Percentiles rank a stretch among this genome's conserved stretches.
phyloP scores from a whole-genome alignment of 2,329 filamentous ascomycete species.

The Sporothrix mexicana region DNA sequence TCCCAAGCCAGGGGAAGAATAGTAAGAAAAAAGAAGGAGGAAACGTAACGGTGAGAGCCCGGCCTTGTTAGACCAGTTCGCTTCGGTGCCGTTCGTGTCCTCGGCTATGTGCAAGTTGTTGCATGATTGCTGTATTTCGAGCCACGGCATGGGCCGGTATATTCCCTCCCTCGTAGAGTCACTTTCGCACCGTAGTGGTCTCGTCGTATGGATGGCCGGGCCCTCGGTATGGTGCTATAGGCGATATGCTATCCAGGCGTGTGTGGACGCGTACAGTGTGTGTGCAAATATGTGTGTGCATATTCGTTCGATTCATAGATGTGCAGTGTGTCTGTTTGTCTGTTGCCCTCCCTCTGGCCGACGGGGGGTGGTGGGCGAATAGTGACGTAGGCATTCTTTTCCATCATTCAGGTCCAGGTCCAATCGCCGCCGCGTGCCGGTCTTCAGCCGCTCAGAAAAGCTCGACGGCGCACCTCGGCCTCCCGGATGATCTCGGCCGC shows the following conservation, averaged over 20 bases:
- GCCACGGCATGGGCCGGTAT: conserved; percentile 18
- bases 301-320: not conserved
- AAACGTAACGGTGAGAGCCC: not conserved
- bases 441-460: conserved; percentile 60
- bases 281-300: not conserved
- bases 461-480: conserved; percentile 73
- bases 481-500: conserved; percentile 83
- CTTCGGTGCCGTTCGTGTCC: not conserved
- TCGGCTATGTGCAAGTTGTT: not conserved
- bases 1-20: not conserved
- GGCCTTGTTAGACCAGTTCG: conserved; percentile 1
- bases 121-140: not conserved
- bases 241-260: not conserved
- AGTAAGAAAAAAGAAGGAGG: not conserved
- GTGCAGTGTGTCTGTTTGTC: not conserved
- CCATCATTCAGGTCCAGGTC: not conserved
- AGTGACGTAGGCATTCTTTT: not conserved
- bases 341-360: not conserved
- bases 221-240: conserved; percentile 19
- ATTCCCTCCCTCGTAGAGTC: too few relatives aligned
- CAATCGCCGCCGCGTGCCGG: too few relatives aligned
- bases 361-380: not conserved
- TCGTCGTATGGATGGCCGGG: conserved; percentile 22
- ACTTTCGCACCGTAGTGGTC: conserved; percentile 5
- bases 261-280: not conserved